Evolutionary conservation across 768 basidiomycete species (phyloP).

Genomic region (Cystofilobasidium macerans): DNA sequence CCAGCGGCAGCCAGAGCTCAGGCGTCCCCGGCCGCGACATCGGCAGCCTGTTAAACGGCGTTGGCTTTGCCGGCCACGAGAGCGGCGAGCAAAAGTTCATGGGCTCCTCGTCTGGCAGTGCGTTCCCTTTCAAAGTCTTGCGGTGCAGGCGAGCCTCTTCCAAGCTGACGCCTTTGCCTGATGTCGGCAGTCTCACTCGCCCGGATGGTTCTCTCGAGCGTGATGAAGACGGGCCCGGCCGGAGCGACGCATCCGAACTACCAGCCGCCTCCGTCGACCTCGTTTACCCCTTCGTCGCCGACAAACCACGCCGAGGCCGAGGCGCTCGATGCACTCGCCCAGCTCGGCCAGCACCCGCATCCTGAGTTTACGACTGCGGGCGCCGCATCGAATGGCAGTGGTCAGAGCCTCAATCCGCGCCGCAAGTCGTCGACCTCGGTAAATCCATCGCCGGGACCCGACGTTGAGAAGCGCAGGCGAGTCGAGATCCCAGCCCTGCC

Average conservation of each 20-base stretch:
- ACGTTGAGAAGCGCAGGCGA: conserved; percentile 10
- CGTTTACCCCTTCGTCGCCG: conserved; percentile 7
- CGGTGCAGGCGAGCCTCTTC: not conserved
- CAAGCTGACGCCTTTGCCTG: not conserved
- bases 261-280: conserved; percentile 2
- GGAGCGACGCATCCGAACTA: conserved; percentile 28
- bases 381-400: conserved; percentile 20
- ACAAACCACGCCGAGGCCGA: conserved; percentile 24
- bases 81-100: conserved; percentile 23
- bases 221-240: conserved; percentile 27
- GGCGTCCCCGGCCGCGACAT: conserved; percentile 13
- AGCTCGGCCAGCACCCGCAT: conserved; percentile 23
- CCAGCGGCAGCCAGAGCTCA: conserved; percentile 13
- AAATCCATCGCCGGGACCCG: not conserved
- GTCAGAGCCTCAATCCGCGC: conserved; percentile 3
- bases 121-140: conserved; percentile 3
- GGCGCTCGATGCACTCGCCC: conserved; percentile 25
- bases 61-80: conserved; percentile 20
- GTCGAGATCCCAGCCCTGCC: conserved; percentile 37
- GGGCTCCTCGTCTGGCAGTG: conserved; percentile 23
- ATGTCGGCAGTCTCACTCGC: conserved; percentile 19
- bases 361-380: conserved; percentile 18
- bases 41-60: conserved; percentile 21
- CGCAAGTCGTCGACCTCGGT: not conserved
- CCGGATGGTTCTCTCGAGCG: conserved; percentile 25